Conservation (phyloP, 1,284 basidiomycete genomes). For the Sanguinoderma infundibulare region DNA sequence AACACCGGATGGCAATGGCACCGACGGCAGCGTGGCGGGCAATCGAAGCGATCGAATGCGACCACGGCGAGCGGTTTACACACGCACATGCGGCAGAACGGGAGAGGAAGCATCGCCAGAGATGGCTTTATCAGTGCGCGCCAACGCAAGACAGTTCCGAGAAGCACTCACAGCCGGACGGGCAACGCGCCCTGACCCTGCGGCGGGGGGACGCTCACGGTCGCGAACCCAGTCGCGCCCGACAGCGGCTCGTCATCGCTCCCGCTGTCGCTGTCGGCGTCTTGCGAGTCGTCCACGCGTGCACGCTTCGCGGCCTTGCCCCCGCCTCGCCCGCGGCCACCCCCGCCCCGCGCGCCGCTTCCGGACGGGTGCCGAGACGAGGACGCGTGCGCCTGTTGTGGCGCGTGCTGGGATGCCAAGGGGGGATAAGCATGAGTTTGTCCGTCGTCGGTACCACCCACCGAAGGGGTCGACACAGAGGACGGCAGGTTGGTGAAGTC, state of each 20-base stretch:
- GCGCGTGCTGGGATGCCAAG: slow-evolving; percentile 9
- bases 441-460: slow-evolving; percentile 27
- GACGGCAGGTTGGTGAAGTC: slow-evolving; percentile 25
- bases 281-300: slow-evolving; percentile 15
- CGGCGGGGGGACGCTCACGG: slow-evolving; percentile 26
- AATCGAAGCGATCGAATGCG: neutral
- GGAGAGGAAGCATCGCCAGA: neutral
- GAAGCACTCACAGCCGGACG: slow-evolving; percentile 27
- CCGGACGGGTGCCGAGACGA: slow-evolving; percentile 10
- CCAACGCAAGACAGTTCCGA: neutral
- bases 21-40: neutral
- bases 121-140: neutral
- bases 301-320: slow-evolving; percentile 20
- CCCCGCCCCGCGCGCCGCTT: slow-evolving; percentile 11
- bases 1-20: slow-evolving; percentile 16
- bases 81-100: no score
- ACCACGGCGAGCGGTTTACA: neutral
- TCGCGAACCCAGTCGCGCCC: slow-evolving; percentile 18
- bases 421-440: slow-evolving; percentile 17
- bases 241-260: slow-evolving; percentile 27
- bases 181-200: slow-evolving; percentile 24
- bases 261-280: slow-evolving; percentile 26
- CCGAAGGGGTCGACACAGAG: slow-evolving; percentile 28
- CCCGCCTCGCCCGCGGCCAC: slow-evolving; percentile 10
- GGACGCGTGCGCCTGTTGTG: slow-evolving; percentile 4